A percentile compares a stretch with the other conserved stretches of the same genome.
These are phyloP conservation scores for Sistotremastrum suecicum DNA, from an alignment of 768 basidiomycete genomes.

Conservation along the genomic window DNA sequence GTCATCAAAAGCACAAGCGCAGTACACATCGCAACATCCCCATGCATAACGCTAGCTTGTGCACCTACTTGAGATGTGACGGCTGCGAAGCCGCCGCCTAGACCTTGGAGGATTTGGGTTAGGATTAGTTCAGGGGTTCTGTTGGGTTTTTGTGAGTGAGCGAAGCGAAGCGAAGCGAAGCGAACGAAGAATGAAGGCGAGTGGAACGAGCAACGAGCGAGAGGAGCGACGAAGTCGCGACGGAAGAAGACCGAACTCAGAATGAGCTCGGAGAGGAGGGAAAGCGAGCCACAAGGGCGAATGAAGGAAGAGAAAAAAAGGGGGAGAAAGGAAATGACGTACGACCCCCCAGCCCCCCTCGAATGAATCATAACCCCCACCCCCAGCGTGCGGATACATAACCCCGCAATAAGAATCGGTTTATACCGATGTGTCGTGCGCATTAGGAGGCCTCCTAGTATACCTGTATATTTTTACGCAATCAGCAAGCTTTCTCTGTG, in stretches of 20 bases:
- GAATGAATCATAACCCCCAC: constrained; percentile 60
- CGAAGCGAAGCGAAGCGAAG: background rate
- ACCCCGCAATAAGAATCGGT: constrained; percentile 39
- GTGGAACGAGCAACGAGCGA: too few species aligned
- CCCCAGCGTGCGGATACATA: constrained; percentile 46
- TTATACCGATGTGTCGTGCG: constrained; percentile 5
- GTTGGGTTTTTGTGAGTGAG: background rate
- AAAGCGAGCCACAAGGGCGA: too few species aligned
- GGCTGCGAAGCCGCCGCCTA: constrained; percentile 59
- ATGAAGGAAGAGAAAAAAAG: too few species aligned
- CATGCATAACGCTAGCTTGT: constrained; percentile 51
- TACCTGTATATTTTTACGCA: too few species aligned
- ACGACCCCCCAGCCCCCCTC: constrained; percentile 29
- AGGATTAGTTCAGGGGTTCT: constrained; percentile 43
- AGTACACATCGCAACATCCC: constrained; percentile 53
- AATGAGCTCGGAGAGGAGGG: too few species aligned
- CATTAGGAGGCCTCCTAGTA: too few species aligned
- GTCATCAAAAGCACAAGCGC: constrained; percentile 54
- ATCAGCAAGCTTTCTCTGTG: too few species aligned
- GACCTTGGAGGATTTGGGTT: constrained; percentile 59
- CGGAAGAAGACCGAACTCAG: too few species aligned
- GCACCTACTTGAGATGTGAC: constrained; percentile 42
- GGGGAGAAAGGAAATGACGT: too few species aligned
- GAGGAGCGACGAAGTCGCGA: too few species aligned
- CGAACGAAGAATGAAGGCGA: background rate